phyloP scores from a whole-genome alignment of 2,329 filamentous ascomycete species.

The Aspergillus sp. region DNA sequence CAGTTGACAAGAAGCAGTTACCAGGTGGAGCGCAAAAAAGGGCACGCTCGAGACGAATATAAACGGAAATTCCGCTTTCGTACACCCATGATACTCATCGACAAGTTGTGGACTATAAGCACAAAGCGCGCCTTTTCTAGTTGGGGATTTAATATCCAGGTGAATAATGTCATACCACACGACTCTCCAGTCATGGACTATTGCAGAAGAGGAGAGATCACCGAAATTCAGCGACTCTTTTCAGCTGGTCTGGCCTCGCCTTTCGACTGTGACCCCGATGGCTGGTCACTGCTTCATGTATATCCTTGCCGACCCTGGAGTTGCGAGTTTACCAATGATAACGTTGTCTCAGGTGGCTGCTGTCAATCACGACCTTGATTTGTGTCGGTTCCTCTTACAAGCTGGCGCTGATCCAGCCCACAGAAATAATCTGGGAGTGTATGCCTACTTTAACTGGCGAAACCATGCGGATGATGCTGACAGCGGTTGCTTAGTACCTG shows the following conservation, averaged over 20 bases:
- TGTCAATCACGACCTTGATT: neutral
- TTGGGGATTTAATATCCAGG: neutral
- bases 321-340: neutral
- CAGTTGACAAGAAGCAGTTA: neutral
- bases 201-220: neutral
- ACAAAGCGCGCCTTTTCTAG: neutral
- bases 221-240: neutral
- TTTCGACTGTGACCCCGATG: neutral
- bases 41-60: neutral
- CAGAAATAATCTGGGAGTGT: neutral
- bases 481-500: too few species aligned
- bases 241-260: neutral
- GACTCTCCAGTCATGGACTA: neutral
- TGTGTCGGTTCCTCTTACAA: neutral
- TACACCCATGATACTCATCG: neutral
- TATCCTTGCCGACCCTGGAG: too few species aligned
- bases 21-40: neutral
- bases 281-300: neutral
- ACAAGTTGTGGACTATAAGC: neutral
- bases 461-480: neutral
- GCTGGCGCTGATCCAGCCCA: neutral
- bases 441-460: too few species aligned
- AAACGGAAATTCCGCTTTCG: neutral
- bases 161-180: neutral
- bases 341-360: neutral